Evolutionary conservation across 441 rosid species (phyloP), one percentile per base, ranked within the genome.

Genomic region (Syzygium syzygioides): DNA sequence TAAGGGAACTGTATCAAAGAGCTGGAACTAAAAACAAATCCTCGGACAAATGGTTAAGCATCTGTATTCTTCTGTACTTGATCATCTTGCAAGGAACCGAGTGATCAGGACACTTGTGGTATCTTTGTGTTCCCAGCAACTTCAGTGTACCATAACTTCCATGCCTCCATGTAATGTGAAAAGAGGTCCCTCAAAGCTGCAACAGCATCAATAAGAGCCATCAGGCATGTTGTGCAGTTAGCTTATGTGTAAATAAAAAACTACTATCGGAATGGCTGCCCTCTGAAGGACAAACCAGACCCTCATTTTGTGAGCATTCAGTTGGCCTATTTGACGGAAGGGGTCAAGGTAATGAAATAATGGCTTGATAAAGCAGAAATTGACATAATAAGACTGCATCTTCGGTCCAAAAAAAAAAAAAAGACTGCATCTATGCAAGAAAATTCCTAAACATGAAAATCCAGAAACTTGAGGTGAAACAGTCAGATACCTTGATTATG

Each of bases 141-240:
- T 94, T 94, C 95, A 71, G 89, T 93, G 89, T 93, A 92, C 96
- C 97, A 96, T 54, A 96, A 89, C 90, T 92, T 93, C 97, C 96
- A 95, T 55, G 99, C 94, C 56, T 95, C 96, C 92, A 57, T 87
- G 92, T 94, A 96, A 89, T 96, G 98, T 32, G 91, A 93, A 55
- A 96, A 93, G 88, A 97, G 96, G 57, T 95, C 96, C 83, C 89
- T 86, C 48, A 97, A 88, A 87, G 90, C 99, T 97, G 96, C 93
- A 92, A 91, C 87, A 87, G 53, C 87, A 91, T 92, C 79, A 79
- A 90, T 85, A 88, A 76, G 89, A 87, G 55, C 85, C 53, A 55
- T 56, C 88, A 86, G 64, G 41, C 79, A 89, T 85, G 55, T 30
- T 55, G 86, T 55, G 32, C 32, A n/a, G 76, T 86, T 57, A 79